Evolutionary conservation across 495 filamentous ascomycete species (phyloP).

Genomic region (Aspergillus conjunctus): DNA sequence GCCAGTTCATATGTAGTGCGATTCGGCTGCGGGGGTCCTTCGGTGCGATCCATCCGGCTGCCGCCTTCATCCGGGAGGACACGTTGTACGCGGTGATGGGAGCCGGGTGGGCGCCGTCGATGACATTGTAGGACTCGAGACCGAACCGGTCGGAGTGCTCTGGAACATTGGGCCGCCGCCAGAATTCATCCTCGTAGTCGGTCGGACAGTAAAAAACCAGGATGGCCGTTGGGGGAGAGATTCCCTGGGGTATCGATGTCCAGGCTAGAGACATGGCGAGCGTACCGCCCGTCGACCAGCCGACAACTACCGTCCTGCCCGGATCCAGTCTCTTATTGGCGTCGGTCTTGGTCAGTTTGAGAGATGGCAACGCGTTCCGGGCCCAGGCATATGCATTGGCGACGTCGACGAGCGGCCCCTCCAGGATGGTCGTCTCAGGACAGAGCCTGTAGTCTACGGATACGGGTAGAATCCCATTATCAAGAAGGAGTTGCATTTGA

Average conservation of each 20-base stretch:
- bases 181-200: slow-evolving; percentile 40
- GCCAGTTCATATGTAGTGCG: slow-evolving; percentile 50
- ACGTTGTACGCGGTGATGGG: slow-evolving; percentile 34
- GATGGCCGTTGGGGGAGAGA: slow-evolving; percentile 47
- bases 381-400: slow-evolving; percentile 54
- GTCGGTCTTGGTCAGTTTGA: slow-evolving; percentile 14
- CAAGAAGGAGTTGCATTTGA: slow-evolving; percentile 41
- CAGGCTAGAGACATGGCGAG: slow-evolving; percentile 50
- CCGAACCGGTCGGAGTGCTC: neutral
- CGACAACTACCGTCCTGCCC: slow-evolving; percentile 47
- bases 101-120: slow-evolving; percentile 24
- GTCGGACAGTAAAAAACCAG: slow-evolving; percentile 57
- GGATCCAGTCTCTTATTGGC: slow-evolving; percentile 34
- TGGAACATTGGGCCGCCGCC: slow-evolving; percentile 25
- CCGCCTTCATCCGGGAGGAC: neutral
- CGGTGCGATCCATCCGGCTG: slow-evolving; percentile 33
- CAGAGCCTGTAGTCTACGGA: slow-evolving; percentile 60
- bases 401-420: slow-evolving; percentile 36
- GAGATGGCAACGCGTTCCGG: slow-evolving; percentile 37
- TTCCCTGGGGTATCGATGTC: neutral
- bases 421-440: slow-evolving; percentile 41
- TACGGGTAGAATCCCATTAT: slow-evolving; percentile 51
- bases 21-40: slow-evolving; percentile 42
- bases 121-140: neutral
- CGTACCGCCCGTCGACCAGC: slow-evolving; percentile 59